Percentiles rank a stretch among this genome's conserved stretches.
These are phyloP conservation scores for Asparagopsis taxiformis DNA, from an alignment of 31 red algal species.

Conservation along the genomic window DNA sequence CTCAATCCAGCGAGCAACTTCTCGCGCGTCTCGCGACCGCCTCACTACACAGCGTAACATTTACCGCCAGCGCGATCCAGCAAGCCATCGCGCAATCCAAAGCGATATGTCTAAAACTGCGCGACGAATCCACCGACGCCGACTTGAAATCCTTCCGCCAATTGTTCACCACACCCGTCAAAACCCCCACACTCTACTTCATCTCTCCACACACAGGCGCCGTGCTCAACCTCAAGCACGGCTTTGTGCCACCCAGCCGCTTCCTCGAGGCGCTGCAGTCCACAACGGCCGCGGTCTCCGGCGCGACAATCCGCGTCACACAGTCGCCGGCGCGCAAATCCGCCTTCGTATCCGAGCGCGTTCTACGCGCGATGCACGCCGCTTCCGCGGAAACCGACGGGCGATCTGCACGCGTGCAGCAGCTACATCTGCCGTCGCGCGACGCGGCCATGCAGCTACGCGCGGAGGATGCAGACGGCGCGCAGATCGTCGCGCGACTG, in stretches of 20 bases:
- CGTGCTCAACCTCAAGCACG: neutral
- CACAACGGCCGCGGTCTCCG: neutral
- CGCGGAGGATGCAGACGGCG: neutral
- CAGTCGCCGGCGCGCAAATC: no score
- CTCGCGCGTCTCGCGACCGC: conserved; percentile 10
- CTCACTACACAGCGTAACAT: conserved; percentile 11
- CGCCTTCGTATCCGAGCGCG: neutral
- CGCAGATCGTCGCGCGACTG: conserved; percentile 1
- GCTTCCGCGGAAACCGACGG: neutral
- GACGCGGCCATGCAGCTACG: neutral
- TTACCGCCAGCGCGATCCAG: neutral
- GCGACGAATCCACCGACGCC: neutral
- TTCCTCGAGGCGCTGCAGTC: neutral
- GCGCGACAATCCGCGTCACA: neutral
- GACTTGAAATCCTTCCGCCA: conserved; percentile 1
- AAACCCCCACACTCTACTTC: conserved; percentile 10
- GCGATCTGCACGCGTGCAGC: neutral
- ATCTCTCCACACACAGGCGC: conserved; percentile 6
- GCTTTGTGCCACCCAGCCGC: neutral
- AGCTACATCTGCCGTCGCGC: neutral
- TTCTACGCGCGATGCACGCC: neutral
- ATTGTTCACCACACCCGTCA: neutral
- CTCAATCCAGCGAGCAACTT: neutral
- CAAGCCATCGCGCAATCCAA: neutral
- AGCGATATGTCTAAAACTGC: conserved; percentile 2